Percentiles rank a stretch among this genome's conserved stretches.
These are phyloP conservation scores for Erythrobasidium yunnanense DNA, from an alignment of 768 basidiomycete genomes.

Conservation along the genomic window DNA sequence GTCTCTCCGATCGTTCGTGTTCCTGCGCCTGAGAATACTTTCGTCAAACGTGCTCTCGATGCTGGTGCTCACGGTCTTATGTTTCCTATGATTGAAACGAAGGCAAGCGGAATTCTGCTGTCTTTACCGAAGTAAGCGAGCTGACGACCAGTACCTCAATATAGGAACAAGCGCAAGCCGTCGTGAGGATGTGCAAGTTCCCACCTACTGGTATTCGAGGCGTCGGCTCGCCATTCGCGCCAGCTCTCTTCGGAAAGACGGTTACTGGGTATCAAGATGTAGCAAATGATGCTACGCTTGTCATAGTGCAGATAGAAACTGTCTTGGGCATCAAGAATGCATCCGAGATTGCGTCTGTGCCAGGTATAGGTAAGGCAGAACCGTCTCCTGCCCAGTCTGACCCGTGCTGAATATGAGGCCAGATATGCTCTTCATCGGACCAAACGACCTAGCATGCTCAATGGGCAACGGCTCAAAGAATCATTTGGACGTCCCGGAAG, in stretches of 20 bases:
- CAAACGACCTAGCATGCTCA: constrained; percentile 41
- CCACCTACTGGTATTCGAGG: constrained; percentile 41
- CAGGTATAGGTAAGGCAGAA: constrained; percentile 38
- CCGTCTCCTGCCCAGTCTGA: too few relatives aligned
- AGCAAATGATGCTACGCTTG: constrained; percentile 39
- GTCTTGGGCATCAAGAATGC: constrained; percentile 40
- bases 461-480: constrained; percentile 39
- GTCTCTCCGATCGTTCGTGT: constrained; percentile 42
- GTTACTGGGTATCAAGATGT: constrained; percentile 38
- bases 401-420: too few relatives aligned
- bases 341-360: constrained; percentile 40
- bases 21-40: constrained; percentile 39
- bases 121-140: not conserved
- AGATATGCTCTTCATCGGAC: constrained; percentile 42
- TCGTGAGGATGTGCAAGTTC: constrained; percentile 41
- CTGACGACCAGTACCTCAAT: not conserved
- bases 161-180: constrained; percentile 39
- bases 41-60: constrained; percentile 43
- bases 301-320: constrained; percentile 42
- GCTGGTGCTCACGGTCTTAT: constrained; percentile 42
- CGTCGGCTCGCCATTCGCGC: constrained; percentile 41
- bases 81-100: constrained; percentile 41
- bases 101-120: constrained; percentile 27
- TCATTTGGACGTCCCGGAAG: constrained; percentile 37
- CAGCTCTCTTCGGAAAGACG: constrained; percentile 37